A percentile compares a stretch with the other conserved stretches of the same genome.
These are phyloP conservation scores for Mixia osmundae DNA, from an alignment of 1,284 basidiomycete species.

Conservation along the genomic window DNA sequence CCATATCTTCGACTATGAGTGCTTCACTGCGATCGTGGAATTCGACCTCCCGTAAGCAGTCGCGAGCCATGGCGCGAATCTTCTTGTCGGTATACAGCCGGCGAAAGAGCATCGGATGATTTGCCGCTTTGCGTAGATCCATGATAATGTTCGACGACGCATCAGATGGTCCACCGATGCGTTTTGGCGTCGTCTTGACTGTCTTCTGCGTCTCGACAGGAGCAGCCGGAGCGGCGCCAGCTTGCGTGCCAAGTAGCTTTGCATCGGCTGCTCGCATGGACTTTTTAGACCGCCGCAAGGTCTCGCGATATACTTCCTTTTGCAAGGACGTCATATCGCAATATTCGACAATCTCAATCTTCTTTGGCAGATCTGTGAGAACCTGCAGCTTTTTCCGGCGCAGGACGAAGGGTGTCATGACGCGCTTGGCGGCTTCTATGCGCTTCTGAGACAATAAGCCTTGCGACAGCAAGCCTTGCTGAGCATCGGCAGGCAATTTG, in stretches of 20 bases:
- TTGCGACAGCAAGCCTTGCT: conserved; percentile 61
- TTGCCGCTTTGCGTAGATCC: conserved; percentile 55
- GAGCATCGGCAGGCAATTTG: conserved; percentile 76
- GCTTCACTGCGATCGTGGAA: conserved; percentile 57
- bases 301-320: conserved; percentile 58
- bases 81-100: conserved; percentile 53
- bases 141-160: conserved; percentile 20
- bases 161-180: conserved; percentile 10
- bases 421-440: conserved; percentile 49
- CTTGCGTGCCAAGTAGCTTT: conserved; percentile 20
- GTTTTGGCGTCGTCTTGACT: conserved; percentile 20
- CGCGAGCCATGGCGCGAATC: conserved; percentile 49
- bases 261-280: conserved; percentile 30
- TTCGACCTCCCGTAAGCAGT: conserved; percentile 72
- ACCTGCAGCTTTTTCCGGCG: conserved; percentile 88
- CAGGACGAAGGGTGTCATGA: conserved; percentile 97
- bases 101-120: conserved; percentile 88
- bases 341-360: conserved; percentile 76
- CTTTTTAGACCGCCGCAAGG: conserved; percentile 59
- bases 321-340: conserved; percentile 79
- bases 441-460: conserved; percentile 49
- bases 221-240: conserved; percentile 15
- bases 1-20: conserved; percentile 20
- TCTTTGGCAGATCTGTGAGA: conserved; percentile 70
- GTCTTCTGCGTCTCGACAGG: conserved; percentile 20